Evolutionary conservation across 2,329 filamentous ascomycete genomes (phyloP).

Genomic region (Catunica adiposa): DNA sequence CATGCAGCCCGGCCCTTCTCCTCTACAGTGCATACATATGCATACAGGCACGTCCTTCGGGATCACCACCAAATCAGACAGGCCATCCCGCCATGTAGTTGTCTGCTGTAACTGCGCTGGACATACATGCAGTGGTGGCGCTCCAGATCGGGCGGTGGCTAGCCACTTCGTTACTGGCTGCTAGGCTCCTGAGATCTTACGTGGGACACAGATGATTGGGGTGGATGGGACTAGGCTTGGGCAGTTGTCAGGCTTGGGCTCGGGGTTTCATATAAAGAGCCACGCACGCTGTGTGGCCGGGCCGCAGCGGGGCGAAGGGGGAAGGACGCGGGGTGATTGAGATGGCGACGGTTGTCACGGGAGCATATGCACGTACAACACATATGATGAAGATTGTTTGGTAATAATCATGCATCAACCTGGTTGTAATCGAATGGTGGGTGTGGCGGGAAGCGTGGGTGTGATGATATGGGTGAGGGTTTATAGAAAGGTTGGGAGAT

Average conservation of each 20-base stretch:
- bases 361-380: not conserved
- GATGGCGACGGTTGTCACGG: not conserved
- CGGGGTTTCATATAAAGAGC: not conserved
- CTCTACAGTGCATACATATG: constrained; percentile 2
- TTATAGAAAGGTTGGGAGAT: too few species aligned
- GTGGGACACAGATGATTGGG: not conserved
- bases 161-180: not conserved
- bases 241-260: too few species aligned
- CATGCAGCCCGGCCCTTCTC: not conserved
- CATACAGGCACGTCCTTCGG: not conserved
- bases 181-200: not conserved
- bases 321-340: not conserved
- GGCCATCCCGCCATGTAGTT: too few species aligned
- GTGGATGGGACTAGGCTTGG: not conserved
- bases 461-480: not conserved
- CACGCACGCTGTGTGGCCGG: not conserved
- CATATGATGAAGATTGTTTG: not conserved
- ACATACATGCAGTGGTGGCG: too few species aligned
- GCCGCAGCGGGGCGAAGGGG: not conserved
- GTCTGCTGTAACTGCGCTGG: too few species aligned
- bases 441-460: not conserved
- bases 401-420: not conserved
- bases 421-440: not conserved
- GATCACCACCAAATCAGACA: not conserved
- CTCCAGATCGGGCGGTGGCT: not conserved